Evolutionary conservation across 257 asterid genomes (phyloP).

Genomic region (Apocynum venetum): DNA sequence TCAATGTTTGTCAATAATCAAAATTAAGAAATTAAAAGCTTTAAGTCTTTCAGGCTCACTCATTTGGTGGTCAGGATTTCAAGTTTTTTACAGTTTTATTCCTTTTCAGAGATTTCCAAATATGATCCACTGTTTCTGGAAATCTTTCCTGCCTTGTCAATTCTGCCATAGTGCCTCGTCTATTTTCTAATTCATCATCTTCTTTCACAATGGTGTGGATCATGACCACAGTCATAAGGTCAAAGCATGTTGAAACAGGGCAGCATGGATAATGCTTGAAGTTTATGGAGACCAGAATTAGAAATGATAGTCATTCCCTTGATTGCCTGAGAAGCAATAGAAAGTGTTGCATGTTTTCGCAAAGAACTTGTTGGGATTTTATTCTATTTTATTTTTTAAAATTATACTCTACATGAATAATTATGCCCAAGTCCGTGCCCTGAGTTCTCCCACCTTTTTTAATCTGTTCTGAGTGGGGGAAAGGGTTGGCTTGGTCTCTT

Average conservation of each 20-base stretch:
- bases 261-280: background rate
- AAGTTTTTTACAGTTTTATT: background rate
- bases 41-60: background rate
- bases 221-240: background rate
- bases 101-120: background rate
- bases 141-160: background rate
- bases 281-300: background rate
- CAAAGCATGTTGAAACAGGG: background rate
- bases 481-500: too few relatives aligned
- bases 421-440: too few relatives aligned
- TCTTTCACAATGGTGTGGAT: background rate
- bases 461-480: too few relatives aligned
- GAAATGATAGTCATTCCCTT: background rate
- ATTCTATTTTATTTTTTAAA: too few relatives aligned
- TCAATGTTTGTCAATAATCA: too few relatives aligned
- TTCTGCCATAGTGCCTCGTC: background rate
- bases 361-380: background rate
- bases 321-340: background rate
- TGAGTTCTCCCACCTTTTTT: too few relatives aligned
- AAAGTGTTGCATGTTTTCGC: background rate
- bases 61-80: background rate
- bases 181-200: background rate
- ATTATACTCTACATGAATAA: too few relatives aligned
- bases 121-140: background rate
- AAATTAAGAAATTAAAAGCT: too few relatives aligned